These are phyloP conservation scores for Rhizopogon vinicolor DNA, from an alignment of 768 basidiomycete species.

Conservation along the genomic window DNA sequence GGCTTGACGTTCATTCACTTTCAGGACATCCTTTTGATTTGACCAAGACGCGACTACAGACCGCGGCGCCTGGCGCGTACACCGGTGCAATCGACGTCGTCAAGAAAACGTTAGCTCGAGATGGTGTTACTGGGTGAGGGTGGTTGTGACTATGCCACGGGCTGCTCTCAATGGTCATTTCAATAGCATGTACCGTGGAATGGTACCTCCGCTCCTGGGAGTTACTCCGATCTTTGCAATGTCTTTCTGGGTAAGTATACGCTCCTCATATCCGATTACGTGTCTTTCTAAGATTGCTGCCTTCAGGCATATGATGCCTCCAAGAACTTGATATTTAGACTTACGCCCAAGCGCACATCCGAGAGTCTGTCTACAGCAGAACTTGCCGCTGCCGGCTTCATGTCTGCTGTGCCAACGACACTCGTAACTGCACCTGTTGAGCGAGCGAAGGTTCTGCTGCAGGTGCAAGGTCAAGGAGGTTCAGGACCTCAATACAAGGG, in stretches of 20 bases:
- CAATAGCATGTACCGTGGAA: constrained; percentile 80
- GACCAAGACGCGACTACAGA: constrained; percentile 94
- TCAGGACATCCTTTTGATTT: constrained; percentile 96
- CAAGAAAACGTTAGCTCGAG: constrained; percentile 82
- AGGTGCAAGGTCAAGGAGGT: constrained; percentile 88
- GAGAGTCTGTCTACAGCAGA: constrained; percentile 66
- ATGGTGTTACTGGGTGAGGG: constrained; percentile 80
- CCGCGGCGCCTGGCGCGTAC: constrained; percentile 84
- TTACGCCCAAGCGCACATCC: constrained; percentile 74
- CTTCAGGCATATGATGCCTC: constrained; percentile 87
- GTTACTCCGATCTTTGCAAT: constrained; percentile 98
- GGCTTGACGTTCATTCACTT: constrained; percentile 6
- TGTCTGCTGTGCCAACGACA: constrained; percentile 91
- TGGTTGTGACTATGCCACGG: neutral
- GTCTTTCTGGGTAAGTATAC: constrained; percentile 84
- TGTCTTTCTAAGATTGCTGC: constrained; percentile 5
- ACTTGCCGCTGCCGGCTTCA: constrained; percentile 88
- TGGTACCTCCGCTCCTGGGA: constrained; percentile 89
- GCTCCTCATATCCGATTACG: neutral
- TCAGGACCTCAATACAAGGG: constrained; percentile 76
- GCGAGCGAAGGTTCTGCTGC: constrained; percentile 92
- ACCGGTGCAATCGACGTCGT: constrained; percentile 93
- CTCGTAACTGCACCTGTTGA: constrained; percentile 95
- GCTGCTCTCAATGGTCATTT: constrained; percentile 2
- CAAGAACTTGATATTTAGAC: constrained; percentile 73